Conservation (phyloP, 805 yeast species). For the Cyberlindnera xylosilytica region DNA sequence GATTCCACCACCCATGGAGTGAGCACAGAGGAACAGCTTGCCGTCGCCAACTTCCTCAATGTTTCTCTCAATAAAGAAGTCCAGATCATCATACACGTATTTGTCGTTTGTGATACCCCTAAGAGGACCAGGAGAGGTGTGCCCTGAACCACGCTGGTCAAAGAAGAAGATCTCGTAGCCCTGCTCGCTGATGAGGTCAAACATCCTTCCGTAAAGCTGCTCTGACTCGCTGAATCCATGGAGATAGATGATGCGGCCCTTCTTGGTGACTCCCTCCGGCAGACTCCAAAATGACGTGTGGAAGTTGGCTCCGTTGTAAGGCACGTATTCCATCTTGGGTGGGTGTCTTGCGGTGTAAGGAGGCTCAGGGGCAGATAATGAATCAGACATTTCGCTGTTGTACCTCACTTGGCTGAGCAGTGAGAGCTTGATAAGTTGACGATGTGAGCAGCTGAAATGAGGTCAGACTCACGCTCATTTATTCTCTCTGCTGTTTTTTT, state of each 20-base stretch:
- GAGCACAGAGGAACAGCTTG: constrained; percentile 57
- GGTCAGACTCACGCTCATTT: too few species aligned
- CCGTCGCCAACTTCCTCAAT: constrained; percentile 33
- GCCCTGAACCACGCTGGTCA: constrained; percentile 77
- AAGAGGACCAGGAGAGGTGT: constrained; percentile 50
- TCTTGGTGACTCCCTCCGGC: constrained; percentile 33
- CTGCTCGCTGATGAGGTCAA: constrained; percentile 45
- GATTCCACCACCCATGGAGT: constrained; percentile 83
- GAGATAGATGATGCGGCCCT: constrained; percentile 56
- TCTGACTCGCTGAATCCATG: constrained; percentile 72
- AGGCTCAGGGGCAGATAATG: too few species aligned
- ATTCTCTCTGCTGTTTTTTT: too few species aligned
- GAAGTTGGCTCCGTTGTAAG: constrained; percentile 38
- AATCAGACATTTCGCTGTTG: too few species aligned
- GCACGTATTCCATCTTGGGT: constrained; percentile 18
- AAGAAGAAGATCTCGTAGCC: constrained; percentile 69
- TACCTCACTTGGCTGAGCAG: too few species aligned
- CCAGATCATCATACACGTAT: constrained; percentile 56
- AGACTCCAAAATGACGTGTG: constrained; percentile 35
- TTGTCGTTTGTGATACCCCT: constrained; percentile 57
- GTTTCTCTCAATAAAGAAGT: constrained; percentile 48
- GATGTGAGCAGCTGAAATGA: too few species aligned
- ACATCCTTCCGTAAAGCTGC: constrained; percentile 44
- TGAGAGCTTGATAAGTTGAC: too few species aligned
- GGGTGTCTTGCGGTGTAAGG: constrained; percentile 13